phyloP scores from a whole-genome alignment of 345 rosid genomes.

The Balakata baccata region DNA sequence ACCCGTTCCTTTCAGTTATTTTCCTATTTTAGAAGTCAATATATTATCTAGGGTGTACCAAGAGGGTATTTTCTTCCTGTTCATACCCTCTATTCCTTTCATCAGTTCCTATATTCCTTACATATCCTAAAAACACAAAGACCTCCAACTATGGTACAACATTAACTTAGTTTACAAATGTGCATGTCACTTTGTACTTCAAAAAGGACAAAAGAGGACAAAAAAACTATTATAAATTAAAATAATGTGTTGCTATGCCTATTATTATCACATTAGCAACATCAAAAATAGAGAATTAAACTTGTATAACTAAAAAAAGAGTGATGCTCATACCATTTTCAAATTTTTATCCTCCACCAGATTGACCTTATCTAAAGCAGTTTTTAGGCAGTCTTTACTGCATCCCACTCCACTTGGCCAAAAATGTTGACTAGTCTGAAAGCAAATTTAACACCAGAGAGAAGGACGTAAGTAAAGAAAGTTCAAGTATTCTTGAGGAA shows the following conservation, averaged over 20 bases:
- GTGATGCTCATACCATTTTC: constrained; percentile 44
- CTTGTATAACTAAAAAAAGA: background rate
- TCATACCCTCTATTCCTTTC: no score
- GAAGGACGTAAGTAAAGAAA: background rate
- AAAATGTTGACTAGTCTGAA: constrained; percentile 52
- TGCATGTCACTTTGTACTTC: background rate
- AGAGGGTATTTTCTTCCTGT: no score
- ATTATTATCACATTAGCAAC: background rate
- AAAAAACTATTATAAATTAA: no score
- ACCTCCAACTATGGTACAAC: background rate
- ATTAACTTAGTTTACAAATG: background rate
- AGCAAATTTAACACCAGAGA: constrained; percentile 16
- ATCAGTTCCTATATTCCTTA: no score
- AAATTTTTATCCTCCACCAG: constrained; percentile 39
- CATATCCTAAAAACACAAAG: no score
- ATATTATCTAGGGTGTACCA: no score
- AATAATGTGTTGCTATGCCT: no score
- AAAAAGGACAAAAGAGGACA: no score
- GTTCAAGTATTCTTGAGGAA: background rate
- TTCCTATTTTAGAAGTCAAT: no score
- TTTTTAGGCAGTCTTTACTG: constrained; percentile 32
- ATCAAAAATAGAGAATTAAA: background rate
- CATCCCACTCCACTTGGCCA: constrained; percentile 46
- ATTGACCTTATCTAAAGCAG: constrained; percentile 49
- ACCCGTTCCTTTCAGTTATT: no score